A percentile compares a stretch with the other conserved stretches of the same genome.
These are phyloP conservation scores for Carallia pectinifolia DNA, from an alignment of 345 rosid species.

Conservation along the genomic window DNA sequence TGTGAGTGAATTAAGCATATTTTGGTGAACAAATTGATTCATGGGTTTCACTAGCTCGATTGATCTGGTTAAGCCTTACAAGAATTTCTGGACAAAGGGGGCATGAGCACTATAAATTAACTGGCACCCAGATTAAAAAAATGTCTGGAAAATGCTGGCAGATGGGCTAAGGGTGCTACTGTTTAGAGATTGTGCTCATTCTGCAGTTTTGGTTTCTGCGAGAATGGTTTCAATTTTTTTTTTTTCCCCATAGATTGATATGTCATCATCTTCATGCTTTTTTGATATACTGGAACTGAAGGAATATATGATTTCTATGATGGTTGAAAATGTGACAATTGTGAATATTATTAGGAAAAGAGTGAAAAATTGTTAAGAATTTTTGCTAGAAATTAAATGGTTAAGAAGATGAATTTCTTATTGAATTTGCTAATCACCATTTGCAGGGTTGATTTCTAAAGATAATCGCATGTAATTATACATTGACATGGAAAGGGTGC, in stretches of 20 bases:
- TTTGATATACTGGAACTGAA: neutral
- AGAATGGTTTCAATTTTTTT: too few species aligned
- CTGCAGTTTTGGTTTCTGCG: neutral
- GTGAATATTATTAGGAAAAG: neutral
- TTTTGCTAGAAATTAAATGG: neutral
- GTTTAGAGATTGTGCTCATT: neutral
- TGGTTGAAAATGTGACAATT: neutral
- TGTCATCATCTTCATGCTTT: neutral
- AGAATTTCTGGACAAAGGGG: neutral
- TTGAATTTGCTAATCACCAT: slow-evolving; percentile 17
- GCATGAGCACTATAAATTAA: neutral
- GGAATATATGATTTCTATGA: neutral
- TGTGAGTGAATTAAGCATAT: slow-evolving; percentile 27
- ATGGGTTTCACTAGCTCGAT: slow-evolving; percentile 5
- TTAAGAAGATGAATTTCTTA: slow-evolving; percentile 8
- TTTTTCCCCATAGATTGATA: too few species aligned
- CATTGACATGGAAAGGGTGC: slow-evolving; percentile 58
- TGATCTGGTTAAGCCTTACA: slow-evolving; percentile 15
- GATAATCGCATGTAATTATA: slow-evolving; percentile 37
- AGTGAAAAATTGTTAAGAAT: neutral
- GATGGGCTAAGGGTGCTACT: neutral
- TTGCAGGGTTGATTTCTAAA: slow-evolving; percentile 33
- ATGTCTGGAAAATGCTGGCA: neutral
- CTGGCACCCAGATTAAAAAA: slow-evolving; percentile 4
- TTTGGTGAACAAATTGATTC: neutral